Base-by-base conservation (phyloP, 495 filamentous ascomycete genomes). In the Penicillium lagena region DNA sequence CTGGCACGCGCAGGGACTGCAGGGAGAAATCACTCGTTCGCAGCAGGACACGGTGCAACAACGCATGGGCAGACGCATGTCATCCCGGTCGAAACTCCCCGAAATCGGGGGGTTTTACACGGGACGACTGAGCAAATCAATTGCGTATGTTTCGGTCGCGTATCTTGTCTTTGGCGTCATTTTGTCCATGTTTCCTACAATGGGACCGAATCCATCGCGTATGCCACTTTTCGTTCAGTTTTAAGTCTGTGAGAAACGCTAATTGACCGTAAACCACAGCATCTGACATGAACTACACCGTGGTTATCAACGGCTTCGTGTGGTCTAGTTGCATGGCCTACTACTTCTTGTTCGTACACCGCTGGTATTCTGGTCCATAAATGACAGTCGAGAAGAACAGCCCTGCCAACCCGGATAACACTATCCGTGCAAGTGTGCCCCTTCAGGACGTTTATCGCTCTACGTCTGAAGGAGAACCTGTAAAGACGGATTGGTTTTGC, bases 361-460 rank as follows among this genome's bases (percentile, higher is more conserved):
- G 80, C 49, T 87, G 85, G 83, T 89, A 85, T 53, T 82, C 82
- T 32, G 85, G 85, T 1, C 85, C 85, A 0, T 79, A 79, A 51
- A 78, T 85, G 53, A 88, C 86, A 38, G 63, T 86, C 17, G 72
- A 82, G 46, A 48, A 43, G 27, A 12, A 49, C 47, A 7, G 40
- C 3, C 46, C 46, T 1, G 27, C 15, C 8, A 29, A 11, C 15
- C 48, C 47, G 7, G 39, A 47, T 2, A 51, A 31, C 32, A 40
- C 17, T 8, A n/a, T 32, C 2, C 38, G 2, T n/a, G 6, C 12
- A 1, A 4, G 31, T 7, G 9, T 28, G n/a, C 31, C 31, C 31
- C 9, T 33, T 9, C 31, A 33, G 31, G 1, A 17, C 4, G 15
- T 17, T 17, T 17, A 17, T 17, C 1, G 15, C 1, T 17, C 15